A percentile compares a stretch with the other conserved stretches of the same genome.
phyloP scores from a whole-genome alignment of 148 eudicot genomes.

The Cornus controversa region DNA sequence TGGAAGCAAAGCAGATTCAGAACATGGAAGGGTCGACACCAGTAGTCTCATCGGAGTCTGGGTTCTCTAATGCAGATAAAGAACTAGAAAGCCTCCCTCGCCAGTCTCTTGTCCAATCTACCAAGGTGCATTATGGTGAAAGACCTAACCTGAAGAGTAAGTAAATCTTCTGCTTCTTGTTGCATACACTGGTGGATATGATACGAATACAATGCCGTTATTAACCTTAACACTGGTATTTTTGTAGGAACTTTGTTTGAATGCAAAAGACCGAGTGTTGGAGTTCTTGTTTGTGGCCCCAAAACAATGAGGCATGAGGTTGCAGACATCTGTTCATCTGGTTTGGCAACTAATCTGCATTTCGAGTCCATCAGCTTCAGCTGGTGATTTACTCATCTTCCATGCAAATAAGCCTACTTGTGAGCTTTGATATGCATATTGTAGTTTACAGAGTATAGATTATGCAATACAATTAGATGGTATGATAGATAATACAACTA shows the following conservation, averaged over 20 bases:
- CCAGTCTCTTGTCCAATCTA: slow-evolving; percentile 50
- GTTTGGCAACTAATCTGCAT: slow-evolving; percentile 59
- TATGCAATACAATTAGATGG: no score
- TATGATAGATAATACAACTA: no score
- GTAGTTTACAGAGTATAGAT: neutral
- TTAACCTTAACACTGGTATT: neutral
- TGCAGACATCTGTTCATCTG: slow-evolving; percentile 75
- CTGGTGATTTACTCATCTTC: slow-evolving; percentile 44
- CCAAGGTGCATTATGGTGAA: slow-evolving; percentile 63
- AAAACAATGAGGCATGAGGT: slow-evolving; percentile 69
- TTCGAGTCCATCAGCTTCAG: slow-evolving; percentile 91
- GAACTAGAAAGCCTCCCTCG: slow-evolving; percentile 87
- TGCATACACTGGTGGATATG: no score
- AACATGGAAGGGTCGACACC: slow-evolving; percentile 50
- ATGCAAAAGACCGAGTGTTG: slow-evolving; percentile 57
- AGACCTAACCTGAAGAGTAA: slow-evolving; percentile 91
- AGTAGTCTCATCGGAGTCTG: slow-evolving; percentile 36
- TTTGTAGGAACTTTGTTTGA: slow-evolving; percentile 56
- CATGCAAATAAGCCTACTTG: slow-evolving; percentile 1
- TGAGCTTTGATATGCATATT: neutral
- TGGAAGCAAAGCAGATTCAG: slow-evolving; percentile 53
- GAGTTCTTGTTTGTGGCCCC: slow-evolving; percentile 81
- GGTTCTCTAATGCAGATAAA: slow-evolving; percentile 45
- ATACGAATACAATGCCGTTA: neutral
- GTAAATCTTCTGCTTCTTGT: slow-evolving; percentile 4